These are phyloP conservation scores for Conoideocrella luteorostrata DNA, from an alignment of 2,329 filamentous ascomycete species.

Conservation along the genomic window DNA sequence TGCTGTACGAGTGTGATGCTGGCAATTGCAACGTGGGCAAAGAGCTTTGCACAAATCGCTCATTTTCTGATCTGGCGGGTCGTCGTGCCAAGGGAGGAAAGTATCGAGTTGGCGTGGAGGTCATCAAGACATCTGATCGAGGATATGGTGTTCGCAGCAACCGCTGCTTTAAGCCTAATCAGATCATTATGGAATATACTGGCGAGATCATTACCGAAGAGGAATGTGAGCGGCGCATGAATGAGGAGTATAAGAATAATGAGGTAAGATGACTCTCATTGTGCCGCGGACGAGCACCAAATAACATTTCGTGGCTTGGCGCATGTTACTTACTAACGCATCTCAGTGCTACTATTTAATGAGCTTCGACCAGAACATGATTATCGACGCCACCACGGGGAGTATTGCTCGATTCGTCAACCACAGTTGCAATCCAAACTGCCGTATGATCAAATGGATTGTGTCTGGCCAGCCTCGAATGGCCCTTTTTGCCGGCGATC, in stretches of 20 bases:
- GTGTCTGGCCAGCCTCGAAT: conserved; percentile 90
- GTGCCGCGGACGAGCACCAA: too few relatives aligned
- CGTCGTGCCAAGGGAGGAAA: conserved; percentile 73
- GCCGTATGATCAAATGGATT: conserved; percentile 96
- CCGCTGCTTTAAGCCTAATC: conserved; percentile 76
- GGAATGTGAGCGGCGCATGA: conserved; percentile 91
- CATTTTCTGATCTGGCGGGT: conserved; percentile 72
- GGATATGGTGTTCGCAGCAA: conserved; percentile 91
- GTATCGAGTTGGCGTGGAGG: conserved; percentile 89
- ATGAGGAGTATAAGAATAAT: conserved; percentile 86
- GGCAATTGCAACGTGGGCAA: conserved; percentile 77
- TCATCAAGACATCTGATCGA: conserved; percentile 81
- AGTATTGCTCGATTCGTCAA: conserved; percentile 98
- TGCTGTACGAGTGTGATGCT: conserved; percentile 94
- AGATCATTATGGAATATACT: conserved; percentile 98
- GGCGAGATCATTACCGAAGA: conserved; percentile 95
- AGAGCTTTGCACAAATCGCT: conserved; percentile 75
- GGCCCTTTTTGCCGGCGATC: conserved; percentile 89
- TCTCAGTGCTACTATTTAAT: conserved; percentile 94
- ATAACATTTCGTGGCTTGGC: background rate
- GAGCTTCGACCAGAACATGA: conserved; percentile 98
- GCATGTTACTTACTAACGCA: conserved; percentile 6
- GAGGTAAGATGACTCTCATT: conserved; percentile 54
- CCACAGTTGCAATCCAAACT: conserved; percentile 94
- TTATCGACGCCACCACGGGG: conserved; percentile 93